These are phyloP conservation scores for Stephania japonica DNA, from an alignment of 164 flowering plant species.

Conservation along the genomic window DNA sequence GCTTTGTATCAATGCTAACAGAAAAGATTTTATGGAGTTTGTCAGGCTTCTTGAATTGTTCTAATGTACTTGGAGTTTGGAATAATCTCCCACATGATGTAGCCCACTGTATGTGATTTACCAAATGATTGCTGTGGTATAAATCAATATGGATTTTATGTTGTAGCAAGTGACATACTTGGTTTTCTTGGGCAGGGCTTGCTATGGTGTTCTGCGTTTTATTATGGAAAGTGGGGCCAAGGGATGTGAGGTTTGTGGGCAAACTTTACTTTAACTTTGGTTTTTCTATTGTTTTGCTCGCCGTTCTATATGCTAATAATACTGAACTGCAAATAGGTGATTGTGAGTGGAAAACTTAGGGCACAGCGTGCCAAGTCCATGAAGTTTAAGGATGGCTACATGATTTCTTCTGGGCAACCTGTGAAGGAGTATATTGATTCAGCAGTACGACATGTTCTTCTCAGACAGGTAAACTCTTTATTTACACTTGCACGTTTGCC, in stretches of 20 bases:
- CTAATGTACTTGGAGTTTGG: constrained; percentile 24
- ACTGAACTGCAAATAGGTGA: constrained; percentile 40
- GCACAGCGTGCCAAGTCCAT: constrained; percentile 81
- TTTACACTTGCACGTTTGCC: not conserved
- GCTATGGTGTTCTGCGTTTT: constrained; percentile 74
- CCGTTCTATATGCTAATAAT: not conserved
- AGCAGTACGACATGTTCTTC: constrained; percentile 76
- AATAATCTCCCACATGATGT: constrained; percentile 15
- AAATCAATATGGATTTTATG: not conserved
- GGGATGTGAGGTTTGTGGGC: constrained; percentile 65
- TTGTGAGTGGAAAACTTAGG: constrained; percentile 76
- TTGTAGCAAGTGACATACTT: not conserved
- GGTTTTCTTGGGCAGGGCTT: constrained; percentile 43
- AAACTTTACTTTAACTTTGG: too few species aligned
- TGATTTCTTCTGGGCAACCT: constrained; percentile 84
- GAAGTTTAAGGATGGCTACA: constrained; percentile 88
- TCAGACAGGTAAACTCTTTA: constrained; percentile 54
- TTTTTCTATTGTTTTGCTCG: not conserved
- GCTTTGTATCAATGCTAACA: constrained; percentile 14
- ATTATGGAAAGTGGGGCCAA: constrained; percentile 84
- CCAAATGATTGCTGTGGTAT: not conserved
- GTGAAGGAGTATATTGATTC: constrained; percentile 76
- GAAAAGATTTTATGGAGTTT: constrained; percentile 14
- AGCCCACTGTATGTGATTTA: not conserved
- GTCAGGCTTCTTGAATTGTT: constrained; percentile 24